Base-by-base conservation (phyloP, 1,284 basidiomycete genomes). In the Cutaneotrichosporon arboriforme region DNA sequence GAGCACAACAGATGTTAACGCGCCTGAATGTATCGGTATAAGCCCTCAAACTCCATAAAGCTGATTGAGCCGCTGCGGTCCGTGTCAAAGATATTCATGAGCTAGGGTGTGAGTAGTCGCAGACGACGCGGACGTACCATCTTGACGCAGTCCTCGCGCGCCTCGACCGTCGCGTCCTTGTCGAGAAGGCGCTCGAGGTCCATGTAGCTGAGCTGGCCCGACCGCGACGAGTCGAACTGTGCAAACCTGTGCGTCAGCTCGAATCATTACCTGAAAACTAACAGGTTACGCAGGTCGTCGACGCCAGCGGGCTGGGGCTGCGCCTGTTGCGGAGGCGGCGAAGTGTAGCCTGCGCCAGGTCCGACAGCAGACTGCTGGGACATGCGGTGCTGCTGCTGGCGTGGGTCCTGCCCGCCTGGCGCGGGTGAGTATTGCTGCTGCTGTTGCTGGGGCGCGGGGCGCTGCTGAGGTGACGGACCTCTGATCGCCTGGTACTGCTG, bases 111-210 rank as follows among this genome's bases (percentile, higher is more conserved):
- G 26, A 8, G 21, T 22, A 22, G 33, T 23, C 9, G n/a, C 22
- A 38, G n/a, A 33, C 1, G 2, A 20, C n/a, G 18, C 15, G 12
- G 18, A 62, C 70, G 54, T 51, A 74, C 70, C 74, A 76, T 76
- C 66, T 76, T 76, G 46, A 76, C 73, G 40, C 72, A 72, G 61
- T 76, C 74, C 58, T 76, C 74, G 42, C 73, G 64, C 22, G 73
- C 69, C 51, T 71, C 70, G 61, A 76, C 73, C 48, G 67, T 68
- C 20, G 66, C 65, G 52, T 76, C 72, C 56, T 73, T 71, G 7
- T 69, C 68, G 41, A 76, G 59, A 47, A 76, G 60, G 48, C 63
- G 62, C 57, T 70, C 66, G 36, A 76, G 63, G 47, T 76, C 73
- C 43, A 62, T 65, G 26, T 67, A 62, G 48, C 57, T 68, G 21